Conservation (phyloP, 2,329 filamentous ascomycete species). For the Metarhizium brunneum region DNA sequence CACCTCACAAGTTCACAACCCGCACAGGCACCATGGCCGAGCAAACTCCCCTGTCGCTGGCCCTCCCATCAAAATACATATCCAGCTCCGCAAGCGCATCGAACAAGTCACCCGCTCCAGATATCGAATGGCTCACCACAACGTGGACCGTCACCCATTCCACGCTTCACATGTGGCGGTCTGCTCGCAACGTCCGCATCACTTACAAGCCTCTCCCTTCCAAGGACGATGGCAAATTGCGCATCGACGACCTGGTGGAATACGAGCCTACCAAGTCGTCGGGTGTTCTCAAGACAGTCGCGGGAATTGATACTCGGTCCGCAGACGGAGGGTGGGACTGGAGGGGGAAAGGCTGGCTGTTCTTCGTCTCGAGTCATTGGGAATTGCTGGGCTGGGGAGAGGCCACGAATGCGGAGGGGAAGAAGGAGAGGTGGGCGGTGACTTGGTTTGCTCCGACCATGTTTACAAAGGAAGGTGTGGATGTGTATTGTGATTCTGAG, state of each 20-base stretch:
- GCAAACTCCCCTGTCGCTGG: slow-evolving; percentile 15
- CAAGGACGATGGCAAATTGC: slow-evolving; percentile 27
- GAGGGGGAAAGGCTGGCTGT: slow-evolving; percentile 68
- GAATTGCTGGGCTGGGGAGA: slow-evolving; percentile 72
- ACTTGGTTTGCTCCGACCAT: slow-evolving; percentile 78
- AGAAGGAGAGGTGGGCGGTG: slow-evolving; percentile 59
- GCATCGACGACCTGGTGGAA: slow-evolving; percentile 63
- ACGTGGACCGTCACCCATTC: slow-evolving; percentile 71
- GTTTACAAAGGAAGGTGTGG: slow-evolving; percentile 74
- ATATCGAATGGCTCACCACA: slow-evolving; percentile 50
- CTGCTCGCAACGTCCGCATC: slow-evolving; percentile 71
- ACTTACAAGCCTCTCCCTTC: slow-evolving; percentile 53
- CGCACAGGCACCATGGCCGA: slow-evolving; percentile 7
- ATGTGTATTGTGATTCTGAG: slow-evolving; percentile 60
- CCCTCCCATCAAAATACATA: slow-evolving; percentile 39
- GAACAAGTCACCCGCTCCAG: slow-evolving; percentile 29
- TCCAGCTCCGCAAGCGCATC: slow-evolving; percentile 14
- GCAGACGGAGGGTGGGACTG: slow-evolving; percentile 53
- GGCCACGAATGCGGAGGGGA: slow-evolving; percentile 26
- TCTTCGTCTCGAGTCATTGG: slow-evolving; percentile 68
- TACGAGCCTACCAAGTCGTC: slow-evolving; percentile 48
- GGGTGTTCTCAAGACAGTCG: slow-evolving; percentile 47
- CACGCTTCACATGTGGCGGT: slow-evolving; percentile 71
- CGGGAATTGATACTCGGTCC: slow-evolving; percentile 51
- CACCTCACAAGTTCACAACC: background rate